These are phyloP conservation scores for Yamagishiella unicocca DNA, from an alignment of 139 green algal genomes.

Conservation along the genomic window DNA sequence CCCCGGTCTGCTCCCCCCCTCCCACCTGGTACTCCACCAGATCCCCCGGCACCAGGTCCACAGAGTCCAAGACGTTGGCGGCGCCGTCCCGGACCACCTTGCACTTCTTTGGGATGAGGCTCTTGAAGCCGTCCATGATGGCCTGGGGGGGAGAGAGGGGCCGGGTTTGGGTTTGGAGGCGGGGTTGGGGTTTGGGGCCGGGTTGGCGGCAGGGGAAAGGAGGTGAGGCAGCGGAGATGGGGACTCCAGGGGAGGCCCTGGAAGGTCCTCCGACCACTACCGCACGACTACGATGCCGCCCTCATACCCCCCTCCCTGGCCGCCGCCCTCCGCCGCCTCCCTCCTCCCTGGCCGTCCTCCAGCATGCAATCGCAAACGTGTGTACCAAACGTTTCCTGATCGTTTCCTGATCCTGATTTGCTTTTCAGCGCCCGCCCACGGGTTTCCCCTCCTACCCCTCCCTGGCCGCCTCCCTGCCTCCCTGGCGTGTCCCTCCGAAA, in stretches of 20 bases:
- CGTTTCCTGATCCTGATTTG: too few species aligned
- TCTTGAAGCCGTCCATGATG: conserved; percentile 86
- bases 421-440: too few species aligned
- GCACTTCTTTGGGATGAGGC: conserved; percentile 82
- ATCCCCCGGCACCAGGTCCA: conserved; percentile 61
- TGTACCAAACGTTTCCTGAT: too few species aligned
- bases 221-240: too few species aligned
- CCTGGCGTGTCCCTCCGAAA: too few species aligned
- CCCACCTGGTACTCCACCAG: conserved; percentile 45
- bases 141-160: conserved; percentile 47
- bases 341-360: too few species aligned
- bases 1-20: neutral
- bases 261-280: neutral
- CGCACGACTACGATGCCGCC: neutral
- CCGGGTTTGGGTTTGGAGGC: neutral
- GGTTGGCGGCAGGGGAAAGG: too few species aligned
- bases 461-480: too few species aligned
- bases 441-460: neutral
- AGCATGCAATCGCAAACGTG: too few species aligned
- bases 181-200: neutral
- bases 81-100: conserved; percentile 56
- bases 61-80: conserved; percentile 38
- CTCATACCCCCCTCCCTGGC: neutral
- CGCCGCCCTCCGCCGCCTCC: neutral
- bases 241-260: too few species aligned